Evolutionary conservation across 169 alveolate genomes (phyloP).

Genomic region (Cryptosporidium xiaoi): DNA sequence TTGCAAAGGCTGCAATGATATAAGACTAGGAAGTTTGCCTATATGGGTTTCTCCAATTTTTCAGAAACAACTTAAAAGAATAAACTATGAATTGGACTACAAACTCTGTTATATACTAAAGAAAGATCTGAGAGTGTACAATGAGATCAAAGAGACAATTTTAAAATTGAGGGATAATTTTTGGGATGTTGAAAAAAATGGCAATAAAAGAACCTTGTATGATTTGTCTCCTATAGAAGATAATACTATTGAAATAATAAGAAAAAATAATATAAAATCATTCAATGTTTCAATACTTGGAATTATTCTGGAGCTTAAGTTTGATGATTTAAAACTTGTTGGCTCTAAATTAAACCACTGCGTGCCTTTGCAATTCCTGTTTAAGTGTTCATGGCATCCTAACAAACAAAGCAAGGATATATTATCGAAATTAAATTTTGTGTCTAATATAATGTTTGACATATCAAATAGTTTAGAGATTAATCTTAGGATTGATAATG

Average conservation of each 20-base stretch:
- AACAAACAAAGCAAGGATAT: conserved; percentile 46
- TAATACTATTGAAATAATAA: not conserved
- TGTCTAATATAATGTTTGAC: not conserved
- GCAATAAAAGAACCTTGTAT: not conserved
- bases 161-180: not conserved
- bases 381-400: conserved; percentile 71
- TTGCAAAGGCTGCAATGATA: conserved; percentile 50
- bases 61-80: conserved; percentile 25
- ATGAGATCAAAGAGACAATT: not conserved
- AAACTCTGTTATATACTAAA: conserved; percentile 44
- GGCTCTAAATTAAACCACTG: conserved; percentile 9
- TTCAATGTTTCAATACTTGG: conserved; percentile 12
- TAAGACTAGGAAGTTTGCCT: conserved; percentile 37
- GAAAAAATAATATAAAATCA: not conserved
- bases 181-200: no score
- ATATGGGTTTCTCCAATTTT: conserved; percentile 67
- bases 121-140: conserved; percentile 19
- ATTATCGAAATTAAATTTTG: conserved; percentile 27
- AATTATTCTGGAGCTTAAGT: conserved; percentile 12
- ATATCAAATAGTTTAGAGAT: conserved; percentile 18
- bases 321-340: conserved; percentile 13
- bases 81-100: conserved; percentile 29
- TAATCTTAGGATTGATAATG: no score
- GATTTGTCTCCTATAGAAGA: not conserved
- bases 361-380: conserved; percentile 42